Conservation (phyloP, 306 rosid species). For the Hippophae gyantsensis region DNA sequence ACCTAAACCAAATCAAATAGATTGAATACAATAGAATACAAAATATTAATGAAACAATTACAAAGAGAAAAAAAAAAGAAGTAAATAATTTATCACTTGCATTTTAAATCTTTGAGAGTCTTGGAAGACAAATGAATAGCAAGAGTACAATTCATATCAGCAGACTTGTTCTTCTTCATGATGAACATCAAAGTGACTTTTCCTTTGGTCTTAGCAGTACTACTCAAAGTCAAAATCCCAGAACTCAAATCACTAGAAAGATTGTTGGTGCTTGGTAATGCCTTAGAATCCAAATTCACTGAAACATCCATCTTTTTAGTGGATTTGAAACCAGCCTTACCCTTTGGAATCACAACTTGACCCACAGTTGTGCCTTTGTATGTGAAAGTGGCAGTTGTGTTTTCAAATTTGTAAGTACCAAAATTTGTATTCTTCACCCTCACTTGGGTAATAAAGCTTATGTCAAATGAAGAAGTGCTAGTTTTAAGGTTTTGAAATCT, state of each 20-base stretch:
- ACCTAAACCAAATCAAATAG: too few relatives aligned
- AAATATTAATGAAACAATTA: too few relatives aligned
- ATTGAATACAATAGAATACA: too few relatives aligned
- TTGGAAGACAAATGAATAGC: slow-evolving; percentile 10
- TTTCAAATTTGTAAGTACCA: slow-evolving; percentile 21
- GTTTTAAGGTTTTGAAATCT: background rate
- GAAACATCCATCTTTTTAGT: slow-evolving; percentile 20
- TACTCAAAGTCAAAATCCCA: slow-evolving; percentile 13
- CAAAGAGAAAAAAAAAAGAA: background rate
- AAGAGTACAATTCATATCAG: slow-evolving; percentile 20
- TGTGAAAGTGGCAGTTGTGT: slow-evolving; percentile 9
- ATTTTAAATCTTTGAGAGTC: slow-evolving; percentile 5
- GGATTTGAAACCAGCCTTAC: slow-evolving; percentile 16
- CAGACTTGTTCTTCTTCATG: slow-evolving; percentile 20
- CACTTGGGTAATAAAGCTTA: slow-evolving; percentile 20
- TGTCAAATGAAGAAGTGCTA: slow-evolving; percentile 13
- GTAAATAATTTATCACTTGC: background rate
- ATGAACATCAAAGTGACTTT: slow-evolving; percentile 18
- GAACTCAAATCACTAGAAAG: slow-evolving; percentile 15
- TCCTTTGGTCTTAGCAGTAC: slow-evolving; percentile 20
- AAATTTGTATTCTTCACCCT: slow-evolving; percentile 22
- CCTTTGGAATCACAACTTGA: slow-evolving; percentile 8
- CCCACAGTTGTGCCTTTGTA: slow-evolving; percentile 17
- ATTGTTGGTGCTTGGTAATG: background rate
- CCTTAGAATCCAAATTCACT: slow-evolving; percentile 13